Evolutionary conservation across 345 rosid species (phyloP).

Genomic region (Moricandia arvensis): DNA sequence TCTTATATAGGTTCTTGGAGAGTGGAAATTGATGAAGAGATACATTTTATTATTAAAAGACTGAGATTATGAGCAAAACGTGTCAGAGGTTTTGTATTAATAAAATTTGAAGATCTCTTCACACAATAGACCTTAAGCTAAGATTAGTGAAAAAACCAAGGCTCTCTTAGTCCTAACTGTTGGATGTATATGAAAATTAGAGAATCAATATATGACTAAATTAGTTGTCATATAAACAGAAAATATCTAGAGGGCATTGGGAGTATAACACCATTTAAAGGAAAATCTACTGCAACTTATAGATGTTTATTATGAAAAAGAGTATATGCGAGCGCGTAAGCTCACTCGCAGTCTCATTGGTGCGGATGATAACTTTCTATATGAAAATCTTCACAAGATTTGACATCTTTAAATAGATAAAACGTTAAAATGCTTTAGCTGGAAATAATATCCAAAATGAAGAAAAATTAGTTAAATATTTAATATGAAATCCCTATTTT

Average conservation of each 20-base stretch:
- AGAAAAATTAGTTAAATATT: not conserved
- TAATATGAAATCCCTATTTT: not conserved
- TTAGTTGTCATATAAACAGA: not conserved
- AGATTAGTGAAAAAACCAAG: not conserved
- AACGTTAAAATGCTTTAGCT: not conserved
- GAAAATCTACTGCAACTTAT: not conserved
- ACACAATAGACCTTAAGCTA: slow-evolving; percentile 11
- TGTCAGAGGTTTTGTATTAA: slow-evolving; percentile 9
- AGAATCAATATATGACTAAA: not conserved
- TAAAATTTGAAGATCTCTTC: slow-evolving; percentile 3
- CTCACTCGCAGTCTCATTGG: not conserved
- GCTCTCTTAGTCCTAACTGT: not conserved
- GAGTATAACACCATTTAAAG: not conserved
- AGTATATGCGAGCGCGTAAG: not conserved
- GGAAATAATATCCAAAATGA: not conserved
- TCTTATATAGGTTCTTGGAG: slow-evolving; percentile 2
- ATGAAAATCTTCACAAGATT: not conserved
- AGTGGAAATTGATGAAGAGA: not conserved
- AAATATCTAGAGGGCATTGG: slow-evolving; percentile 3
- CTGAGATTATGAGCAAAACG: slow-evolving; percentile 14
- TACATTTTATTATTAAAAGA: not conserved
- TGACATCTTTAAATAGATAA: not conserved
- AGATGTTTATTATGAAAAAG: not conserved
- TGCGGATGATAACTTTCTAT: not conserved
- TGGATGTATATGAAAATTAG: slow-evolving; percentile 7